These are phyloP conservation scores for Discostella stelligera DNA, from an alignment of 352 stramenopile species.

Conservation along the genomic window DNA sequence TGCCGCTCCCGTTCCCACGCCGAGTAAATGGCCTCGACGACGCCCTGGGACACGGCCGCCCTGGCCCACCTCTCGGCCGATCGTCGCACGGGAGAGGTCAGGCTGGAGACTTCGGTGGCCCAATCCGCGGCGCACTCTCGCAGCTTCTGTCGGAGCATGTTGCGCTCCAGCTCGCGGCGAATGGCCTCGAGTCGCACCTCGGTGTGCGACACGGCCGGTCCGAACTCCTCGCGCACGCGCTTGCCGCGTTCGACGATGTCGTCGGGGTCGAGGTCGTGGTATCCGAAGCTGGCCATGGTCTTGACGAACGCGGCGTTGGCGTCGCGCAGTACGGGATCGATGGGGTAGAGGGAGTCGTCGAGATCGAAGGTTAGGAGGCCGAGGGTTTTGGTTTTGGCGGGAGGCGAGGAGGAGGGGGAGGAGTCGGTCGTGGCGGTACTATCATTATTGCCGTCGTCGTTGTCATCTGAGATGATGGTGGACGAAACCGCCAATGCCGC, in stretches of 20 bases:
- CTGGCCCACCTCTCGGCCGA: not conserved
- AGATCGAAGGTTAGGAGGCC: conserved; percentile 78
- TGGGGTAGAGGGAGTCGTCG: conserved; percentile 78
- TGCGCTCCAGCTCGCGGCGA: conserved; percentile 35
- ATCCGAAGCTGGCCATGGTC: conserved; percentile 50
- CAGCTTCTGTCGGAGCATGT: conserved; percentile 33
- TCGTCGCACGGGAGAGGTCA: conserved; percentile 11
- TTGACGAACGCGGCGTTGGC: conserved; percentile 61
- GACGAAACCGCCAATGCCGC: not conserved
- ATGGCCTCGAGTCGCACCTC: conserved; percentile 64
- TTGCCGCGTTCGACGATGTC: conserved; percentile 45
- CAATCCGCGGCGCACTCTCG: conserved; percentile 36
- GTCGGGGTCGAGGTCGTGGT: conserved; percentile 28
- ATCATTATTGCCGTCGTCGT: not conserved
- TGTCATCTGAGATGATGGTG: not conserved
- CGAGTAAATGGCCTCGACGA: conserved; percentile 56
- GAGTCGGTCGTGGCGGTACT: not conserved
- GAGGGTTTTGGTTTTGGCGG: conserved; percentile 19
- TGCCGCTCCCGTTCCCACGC: conserved; percentile 64
- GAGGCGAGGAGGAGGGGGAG: not conserved
- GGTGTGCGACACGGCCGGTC: conserved; percentile 58
- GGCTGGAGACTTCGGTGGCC: conserved; percentile 30
- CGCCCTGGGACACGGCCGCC: conserved; percentile 6
- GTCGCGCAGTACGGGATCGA: conserved; percentile 54
- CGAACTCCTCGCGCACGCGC: conserved; percentile 50